These are phyloP conservation scores for Porphyrellus sp. DNA, from an alignment of 1,284 basidiomycete species.

Conservation along the genomic window DNA sequence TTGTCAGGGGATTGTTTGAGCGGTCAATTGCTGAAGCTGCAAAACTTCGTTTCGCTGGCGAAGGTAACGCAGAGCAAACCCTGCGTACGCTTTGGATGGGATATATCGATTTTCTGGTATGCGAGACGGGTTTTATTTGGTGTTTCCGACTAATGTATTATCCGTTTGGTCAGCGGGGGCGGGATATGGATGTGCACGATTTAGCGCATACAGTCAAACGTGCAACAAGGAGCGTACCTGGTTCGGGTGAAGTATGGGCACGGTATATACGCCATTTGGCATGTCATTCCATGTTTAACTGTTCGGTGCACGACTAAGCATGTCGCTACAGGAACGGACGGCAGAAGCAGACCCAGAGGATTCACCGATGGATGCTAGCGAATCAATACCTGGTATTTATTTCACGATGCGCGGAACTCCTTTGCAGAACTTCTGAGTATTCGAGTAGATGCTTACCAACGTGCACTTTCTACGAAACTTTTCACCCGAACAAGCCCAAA, in stretches of 20 bases:
- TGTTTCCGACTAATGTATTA: background rate
- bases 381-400: constrained; percentile 37
- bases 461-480: constrained; percentile 52
- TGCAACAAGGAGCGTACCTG: constrained; percentile 65
- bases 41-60: constrained; percentile 49
- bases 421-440: constrained; percentile 4
- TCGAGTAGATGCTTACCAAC: constrained; percentile 52
- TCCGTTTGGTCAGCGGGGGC: constrained; percentile 42
- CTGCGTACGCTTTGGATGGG: constrained; percentile 62
- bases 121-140: constrained; percentile 2
- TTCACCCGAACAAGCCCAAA: constrained; percentile 37
- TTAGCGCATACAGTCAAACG: constrained; percentile 47
- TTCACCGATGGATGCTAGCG: constrained; percentile 29
- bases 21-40: constrained; percentile 74
- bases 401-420: background rate
- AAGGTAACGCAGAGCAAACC: constrained; percentile 53
- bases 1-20: constrained; percentile 69
- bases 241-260: constrained; percentile 69
- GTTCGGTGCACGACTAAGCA: background rate
- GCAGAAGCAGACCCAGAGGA: constrained; percentile 30
- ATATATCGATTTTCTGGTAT: constrained; percentile 58
- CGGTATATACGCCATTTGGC: constrained; percentile 69
- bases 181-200: constrained; percentile 41
- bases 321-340: constrained; percentile 38
- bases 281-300: background rate